phyloP scores from a whole-genome alignment of 2,329 filamentous ascomycete genomes.

The Fusarium nurragi region DNA sequence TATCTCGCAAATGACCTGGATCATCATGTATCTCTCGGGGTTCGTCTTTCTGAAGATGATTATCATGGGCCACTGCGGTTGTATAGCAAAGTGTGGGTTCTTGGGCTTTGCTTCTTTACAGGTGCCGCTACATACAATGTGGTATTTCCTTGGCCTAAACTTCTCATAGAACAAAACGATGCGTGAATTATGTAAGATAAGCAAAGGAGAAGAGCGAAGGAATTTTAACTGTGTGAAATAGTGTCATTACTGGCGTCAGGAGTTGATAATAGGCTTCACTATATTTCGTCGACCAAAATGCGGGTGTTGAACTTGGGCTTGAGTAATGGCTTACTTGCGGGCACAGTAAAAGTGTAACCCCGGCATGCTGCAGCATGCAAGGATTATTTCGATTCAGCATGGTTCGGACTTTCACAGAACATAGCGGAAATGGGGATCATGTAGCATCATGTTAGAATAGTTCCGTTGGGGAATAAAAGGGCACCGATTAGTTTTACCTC shows the following conservation, averaged over 20 bases:
- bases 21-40: constrained; percentile 38
- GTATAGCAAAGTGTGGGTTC: constrained; percentile 32
- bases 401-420: neutral
- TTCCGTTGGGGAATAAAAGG: rapidly evolving
- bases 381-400: too few species aligned
- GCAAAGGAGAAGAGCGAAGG: too few species aligned
- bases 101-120: constrained; percentile 41
- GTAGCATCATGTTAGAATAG: neutral
- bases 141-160: constrained; percentile 39
- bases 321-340: too few species aligned
- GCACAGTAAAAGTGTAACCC: too few species aligned
- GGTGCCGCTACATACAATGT: constrained; percentile 16
- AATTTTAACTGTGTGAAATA: too few species aligned
- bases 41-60: neutral
- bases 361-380: too few species aligned
- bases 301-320: too few species aligned
- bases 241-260: too few species aligned
- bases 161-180: neutral
- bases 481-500: constrained; percentile 1
- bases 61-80: constrained; percentile 10
- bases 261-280: too few species aligned
- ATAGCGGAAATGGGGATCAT: constrained; percentile 36
- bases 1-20: constrained; percentile 35
- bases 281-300: too few species aligned
- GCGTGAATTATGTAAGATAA: neutral